Evolutionary conservation across 2,329 filamentous ascomycete genomes (phyloP).

Genomic region (Tolypocladium nubicola): DNA sequence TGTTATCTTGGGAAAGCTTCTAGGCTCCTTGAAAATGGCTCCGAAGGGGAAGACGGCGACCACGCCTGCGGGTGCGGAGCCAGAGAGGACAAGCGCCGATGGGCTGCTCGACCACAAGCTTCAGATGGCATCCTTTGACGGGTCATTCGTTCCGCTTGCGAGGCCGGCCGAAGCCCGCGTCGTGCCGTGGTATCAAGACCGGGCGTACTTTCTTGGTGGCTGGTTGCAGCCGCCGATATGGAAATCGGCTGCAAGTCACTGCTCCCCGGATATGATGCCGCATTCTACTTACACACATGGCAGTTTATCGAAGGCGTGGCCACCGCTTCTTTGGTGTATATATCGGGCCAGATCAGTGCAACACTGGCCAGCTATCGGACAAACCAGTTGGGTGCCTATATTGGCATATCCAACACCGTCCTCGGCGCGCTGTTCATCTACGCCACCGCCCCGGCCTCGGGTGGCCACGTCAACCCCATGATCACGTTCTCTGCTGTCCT

Average conservation of each 20-base stretch:
- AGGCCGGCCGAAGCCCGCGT: neutral
- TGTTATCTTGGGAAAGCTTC: neutral
- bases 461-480: conserved; percentile 41
- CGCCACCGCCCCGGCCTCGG: conserved; percentile 34
- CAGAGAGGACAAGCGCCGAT: neutral
- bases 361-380: conserved; percentile 18
- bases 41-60: neutral
- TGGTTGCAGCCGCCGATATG: conserved; percentile 15
- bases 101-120: neutral
- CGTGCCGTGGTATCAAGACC: conserved; percentile 14
- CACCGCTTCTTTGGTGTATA: conserved; percentile 16
- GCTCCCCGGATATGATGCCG: neutral
- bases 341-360: conserved; percentile 18
- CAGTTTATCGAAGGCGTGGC: conserved; percentile 20
- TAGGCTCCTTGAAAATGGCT: neutral
- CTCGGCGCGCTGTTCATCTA: conserved; percentile 38
- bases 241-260: conserved; percentile 12
- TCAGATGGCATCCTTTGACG: neutral
- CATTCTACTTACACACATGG: neutral
- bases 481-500: conserved; percentile 43
- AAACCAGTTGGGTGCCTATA: conserved; percentile 15
- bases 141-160: neutral
- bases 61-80: neutral
- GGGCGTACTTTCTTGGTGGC: conserved; percentile 12
- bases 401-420: conserved; percentile 26